phyloP scores from a whole-genome alignment of 768 basidiomycete genomes.

The Boletus pseudo-olivaceus region DNA sequence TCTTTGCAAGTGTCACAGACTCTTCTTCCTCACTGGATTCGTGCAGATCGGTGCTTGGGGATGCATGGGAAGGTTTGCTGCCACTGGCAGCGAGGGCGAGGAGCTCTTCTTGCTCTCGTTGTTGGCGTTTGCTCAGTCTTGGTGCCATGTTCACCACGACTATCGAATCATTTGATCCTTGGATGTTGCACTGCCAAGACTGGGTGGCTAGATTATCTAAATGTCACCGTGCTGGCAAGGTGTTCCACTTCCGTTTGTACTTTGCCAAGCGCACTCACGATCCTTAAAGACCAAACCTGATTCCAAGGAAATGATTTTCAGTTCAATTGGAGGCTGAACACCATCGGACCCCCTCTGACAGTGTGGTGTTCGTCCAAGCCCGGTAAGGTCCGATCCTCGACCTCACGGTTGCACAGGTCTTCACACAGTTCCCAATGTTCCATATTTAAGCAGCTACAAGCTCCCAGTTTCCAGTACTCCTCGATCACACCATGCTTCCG shows the following conservation, averaged over 20 bases:
- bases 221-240: too few relatives aligned
- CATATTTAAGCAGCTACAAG: neutral
- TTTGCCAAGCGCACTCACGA: neutral
- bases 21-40: constrained; percentile 44
- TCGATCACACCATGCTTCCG: neutral
- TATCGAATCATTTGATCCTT: constrained; percentile 2
- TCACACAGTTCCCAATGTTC: neutral
- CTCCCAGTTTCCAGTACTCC: neutral
- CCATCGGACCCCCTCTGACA: too few relatives aligned
- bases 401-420: neutral
- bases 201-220: neutral
- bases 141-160: constrained; percentile 50
- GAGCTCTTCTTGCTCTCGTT: constrained; percentile 81
- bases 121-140: constrained; percentile 79
- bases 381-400: neutral
- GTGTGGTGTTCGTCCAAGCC: too few relatives aligned
- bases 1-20: constrained; percentile 6
- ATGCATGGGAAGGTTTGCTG: constrained; percentile 16
- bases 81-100: constrained; percentile 41
- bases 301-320: neutral
- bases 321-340: too few relatives aligned
- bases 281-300: neutral
- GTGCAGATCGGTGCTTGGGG: constrained; percentile 9
- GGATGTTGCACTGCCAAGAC: neutral
- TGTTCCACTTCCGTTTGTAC: neutral